Evolutionary conservation across 1,139 yeast species (phyloP), one percentile per base, ranked within the genome.

Genomic region (Protomyces gravidus): DNA sequence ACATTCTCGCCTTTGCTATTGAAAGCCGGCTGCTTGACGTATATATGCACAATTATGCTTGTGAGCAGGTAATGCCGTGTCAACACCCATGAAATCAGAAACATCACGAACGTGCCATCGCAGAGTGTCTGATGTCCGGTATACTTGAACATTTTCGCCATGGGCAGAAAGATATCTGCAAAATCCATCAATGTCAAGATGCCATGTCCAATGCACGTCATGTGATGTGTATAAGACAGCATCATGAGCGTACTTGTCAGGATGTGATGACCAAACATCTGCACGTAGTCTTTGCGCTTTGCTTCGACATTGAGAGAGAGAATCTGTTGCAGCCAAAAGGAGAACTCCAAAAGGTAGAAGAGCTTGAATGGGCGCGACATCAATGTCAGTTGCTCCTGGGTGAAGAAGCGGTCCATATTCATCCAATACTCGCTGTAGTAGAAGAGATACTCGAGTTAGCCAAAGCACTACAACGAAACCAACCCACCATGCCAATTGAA

Each of bases 231-330:
- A 71, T 89, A 89, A 1, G 94, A 85, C 1, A 94, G 94, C 21
- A 79, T 72, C 48, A 86, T 78, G 62, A 89, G 77, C 30, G 77
- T 67, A 67, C 84, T 79, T 0, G 97, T 89, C 60, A 89, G 84
- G 59, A 89, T 82, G 72, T 89, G 97, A 70, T 89, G 97, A 55
- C 85, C 75, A 68, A 89, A 82, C 97, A 89, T 89, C 71, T 89
- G 96, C 67, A 74, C 72, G 70, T 87, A 84, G 71, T 89, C 97
- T 70, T 88, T 88, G 66, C 97, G 81, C 64, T 78, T 80, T 63
- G 81, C 83, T 72, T 89, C 97, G 59, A 89, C 73, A 71, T 88
- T 82, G 63, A 89, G 75, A 19, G 85, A 89, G 65, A 86, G 79
- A 26, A 88, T 77, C 71, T 88, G 95, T 67, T 86, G 89, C 64